Percentiles rank a stretch among this genome's conserved stretches.
Conservation (phyloP, 495 filamentous ascomycete species). For the Hyaloscypha hepaticicola region DNA sequence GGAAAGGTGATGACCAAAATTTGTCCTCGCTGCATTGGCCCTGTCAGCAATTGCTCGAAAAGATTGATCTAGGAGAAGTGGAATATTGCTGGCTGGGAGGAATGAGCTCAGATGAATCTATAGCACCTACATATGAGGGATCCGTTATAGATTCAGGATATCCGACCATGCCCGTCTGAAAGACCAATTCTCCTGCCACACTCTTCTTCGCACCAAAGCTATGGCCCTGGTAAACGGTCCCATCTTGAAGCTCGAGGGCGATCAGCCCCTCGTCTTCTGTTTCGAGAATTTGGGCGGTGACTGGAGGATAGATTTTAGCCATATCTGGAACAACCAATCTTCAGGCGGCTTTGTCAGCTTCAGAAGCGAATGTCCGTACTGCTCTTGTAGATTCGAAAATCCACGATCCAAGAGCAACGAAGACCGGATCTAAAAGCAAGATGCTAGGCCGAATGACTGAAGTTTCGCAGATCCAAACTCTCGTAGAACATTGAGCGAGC, state of each 20-base stretch:
- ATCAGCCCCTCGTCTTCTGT: constrained; percentile 57
- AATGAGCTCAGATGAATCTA: too few relatives aligned
- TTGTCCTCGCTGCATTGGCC: constrained; percentile 74
- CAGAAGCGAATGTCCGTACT: neutral
- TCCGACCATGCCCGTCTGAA: constrained; percentile 99
- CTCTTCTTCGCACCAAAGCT: constrained; percentile 94
- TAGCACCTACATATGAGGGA: constrained; percentile 62
- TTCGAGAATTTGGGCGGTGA: constrained; percentile 48
- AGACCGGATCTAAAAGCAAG: too few relatives aligned
- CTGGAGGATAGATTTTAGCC: constrained; percentile 49
- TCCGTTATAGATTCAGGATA: constrained; percentile 96
- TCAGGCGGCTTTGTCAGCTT: too few relatives aligned
- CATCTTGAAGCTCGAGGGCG: constrained; percentile 88
- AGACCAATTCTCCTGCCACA: constrained; percentile 93
- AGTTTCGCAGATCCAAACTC: too few relatives aligned
- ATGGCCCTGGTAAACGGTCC: constrained; percentile 82
- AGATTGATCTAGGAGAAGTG: too few relatives aligned
- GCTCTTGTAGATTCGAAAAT: neutral
- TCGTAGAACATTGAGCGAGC: neutral
- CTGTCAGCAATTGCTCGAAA: too few relatives aligned
- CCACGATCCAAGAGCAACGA: too few relatives aligned
- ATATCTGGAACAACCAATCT: too few relatives aligned
- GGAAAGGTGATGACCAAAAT: constrained; percentile 91
- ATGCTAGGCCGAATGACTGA: too few relatives aligned
- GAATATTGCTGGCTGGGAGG: too few relatives aligned